phyloP scores from a whole-genome alignment of 2,329 filamentous ascomycete genomes.

The Fusarium sp. region DNA sequence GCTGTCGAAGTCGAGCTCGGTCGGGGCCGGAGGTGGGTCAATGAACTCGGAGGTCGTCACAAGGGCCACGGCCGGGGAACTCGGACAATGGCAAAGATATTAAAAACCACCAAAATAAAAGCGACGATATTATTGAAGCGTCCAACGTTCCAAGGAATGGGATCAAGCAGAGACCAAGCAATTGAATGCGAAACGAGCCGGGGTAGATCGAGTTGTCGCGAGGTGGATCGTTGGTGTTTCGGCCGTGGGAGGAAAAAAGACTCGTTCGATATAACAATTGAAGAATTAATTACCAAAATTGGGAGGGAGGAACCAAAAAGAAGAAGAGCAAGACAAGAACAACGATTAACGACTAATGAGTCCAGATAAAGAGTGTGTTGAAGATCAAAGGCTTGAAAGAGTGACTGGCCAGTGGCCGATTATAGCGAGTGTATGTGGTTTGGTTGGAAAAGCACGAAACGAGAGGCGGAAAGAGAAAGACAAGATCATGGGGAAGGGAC shows the following conservation, averaged over 20 bases:
- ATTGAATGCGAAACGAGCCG: slow-evolving; percentile 24
- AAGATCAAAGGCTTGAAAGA: slow-evolving; percentile 38
- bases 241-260: slow-evolving; percentile 12
- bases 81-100: slow-evolving; percentile 24
- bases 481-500: slow-evolving; percentile 36
- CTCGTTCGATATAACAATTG: slow-evolving; percentile 16
- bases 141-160: slow-evolving; percentile 5
- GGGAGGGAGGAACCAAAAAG: slow-evolving; percentile 21
- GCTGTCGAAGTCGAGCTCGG: slow-evolving; percentile 8
- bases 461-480: slow-evolving; percentile 34
- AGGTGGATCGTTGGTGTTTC: slow-evolving; percentile 32
- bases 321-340: slow-evolving; percentile 18
- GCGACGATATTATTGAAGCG: slow-evolving; percentile 25
- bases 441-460: slow-evolving; percentile 35
- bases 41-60: slow-evolving; percentile 13
- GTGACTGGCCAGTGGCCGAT: slow-evolving; percentile 43
- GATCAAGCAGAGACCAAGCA: slow-evolving; percentile 4
- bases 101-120: slow-evolving; percentile 16
- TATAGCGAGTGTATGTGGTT: slow-evolving; percentile 42
- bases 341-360: slow-evolving; percentile 22
- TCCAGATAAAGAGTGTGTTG: slow-evolving; percentile 34
- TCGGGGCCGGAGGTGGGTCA: slow-evolving; percentile 34
- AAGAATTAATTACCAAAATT: slow-evolving; percentile 22
- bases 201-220: slow-evolving; percentile 25
- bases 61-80: slow-evolving; percentile 9